These are phyloP conservation scores for Tetrahymena elliotti DNA, from an alignment of 73 alveolate genomes.

Conservation along the genomic window DNA sequence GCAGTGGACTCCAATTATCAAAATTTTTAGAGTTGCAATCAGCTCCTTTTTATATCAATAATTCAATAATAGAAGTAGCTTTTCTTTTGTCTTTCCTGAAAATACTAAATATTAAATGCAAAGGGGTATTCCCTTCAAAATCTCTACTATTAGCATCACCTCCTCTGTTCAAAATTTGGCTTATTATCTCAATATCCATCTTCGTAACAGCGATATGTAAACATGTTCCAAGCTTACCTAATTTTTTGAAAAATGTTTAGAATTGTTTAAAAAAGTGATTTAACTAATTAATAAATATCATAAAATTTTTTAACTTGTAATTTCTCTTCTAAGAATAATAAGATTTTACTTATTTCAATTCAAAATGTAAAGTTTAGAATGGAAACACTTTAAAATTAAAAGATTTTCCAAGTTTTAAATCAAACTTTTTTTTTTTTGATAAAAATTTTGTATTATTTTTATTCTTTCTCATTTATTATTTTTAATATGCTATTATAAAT, in stretches of 20 bases:
- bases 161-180: neutral
- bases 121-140: neutral
- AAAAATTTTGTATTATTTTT: too few species aligned
- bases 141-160: neutral
- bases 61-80: neutral
- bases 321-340: too few species aligned
- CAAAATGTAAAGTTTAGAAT: too few species aligned
- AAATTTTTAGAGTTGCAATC: neutral
- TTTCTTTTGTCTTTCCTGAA: neutral
- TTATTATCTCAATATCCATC: neutral
- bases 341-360: too few species aligned
- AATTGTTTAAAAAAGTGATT: neutral
- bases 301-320: too few species aligned
- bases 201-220: neutral
- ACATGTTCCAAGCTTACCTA: neutral
- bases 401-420: too few species aligned
- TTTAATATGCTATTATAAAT: too few species aligned
- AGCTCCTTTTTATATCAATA: neutral
- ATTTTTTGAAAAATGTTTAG: neutral
- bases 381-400: too few species aligned
- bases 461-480: too few species aligned
- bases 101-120: neutral
- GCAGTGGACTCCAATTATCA: neutral
- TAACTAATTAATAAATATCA: too few species aligned
- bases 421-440: too few species aligned